Conservation (phyloP, 1,284 basidiomycete species). For the Irpex sp. region DNA sequence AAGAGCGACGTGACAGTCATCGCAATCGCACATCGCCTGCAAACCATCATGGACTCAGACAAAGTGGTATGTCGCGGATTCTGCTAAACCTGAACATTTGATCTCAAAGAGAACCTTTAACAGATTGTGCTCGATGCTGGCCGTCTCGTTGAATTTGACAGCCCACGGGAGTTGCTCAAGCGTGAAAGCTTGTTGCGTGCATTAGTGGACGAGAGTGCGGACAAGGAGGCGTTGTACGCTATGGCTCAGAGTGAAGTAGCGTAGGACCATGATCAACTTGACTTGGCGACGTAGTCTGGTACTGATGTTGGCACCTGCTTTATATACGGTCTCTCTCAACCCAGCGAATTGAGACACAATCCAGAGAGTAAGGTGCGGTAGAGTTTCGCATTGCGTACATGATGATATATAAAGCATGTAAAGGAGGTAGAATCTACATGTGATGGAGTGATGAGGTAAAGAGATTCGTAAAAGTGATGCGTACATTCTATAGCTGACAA, state of each 20-base stretch:
- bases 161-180: constrained; percentile 32
- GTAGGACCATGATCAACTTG: not conserved
- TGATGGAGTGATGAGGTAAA: no score
- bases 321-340: no score
- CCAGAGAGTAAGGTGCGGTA: no score
- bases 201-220: constrained; percentile 35
- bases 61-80: constrained; percentile 29
- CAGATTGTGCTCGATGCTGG: constrained; percentile 35
- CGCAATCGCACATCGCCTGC: constrained; percentile 66
- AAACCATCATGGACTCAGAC: constrained; percentile 66
- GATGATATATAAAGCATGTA: no score
- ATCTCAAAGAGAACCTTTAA: not conserved
- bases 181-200: constrained; percentile 32
- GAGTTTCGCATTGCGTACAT: no score
- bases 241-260: constrained; percentile 18
- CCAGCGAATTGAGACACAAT: no score
- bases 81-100: not conserved
- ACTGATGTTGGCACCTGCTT: no score
- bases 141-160: constrained; percentile 33
- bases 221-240: constrained; percentile 30
- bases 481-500: no score
- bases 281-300: not conserved
- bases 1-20: constrained; percentile 54
- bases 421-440: no score
- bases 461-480: no score